phyloP scores from a whole-genome alignment of 768 basidiomycete species.

The Kwoniella bestiolae region DNA sequence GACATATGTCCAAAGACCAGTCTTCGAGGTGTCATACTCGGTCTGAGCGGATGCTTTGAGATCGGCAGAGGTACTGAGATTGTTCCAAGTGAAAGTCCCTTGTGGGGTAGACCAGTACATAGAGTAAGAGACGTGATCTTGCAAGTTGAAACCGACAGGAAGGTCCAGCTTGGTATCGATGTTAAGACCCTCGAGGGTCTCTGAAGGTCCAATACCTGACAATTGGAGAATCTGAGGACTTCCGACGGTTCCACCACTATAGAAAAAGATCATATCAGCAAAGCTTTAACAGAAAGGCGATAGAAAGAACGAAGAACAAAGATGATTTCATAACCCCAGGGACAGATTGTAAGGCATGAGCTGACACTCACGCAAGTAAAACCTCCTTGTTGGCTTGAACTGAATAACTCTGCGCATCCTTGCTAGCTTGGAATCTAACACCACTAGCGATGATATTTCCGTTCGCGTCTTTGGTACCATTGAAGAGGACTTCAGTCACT shows the following conservation, averaged over 20 bases:
- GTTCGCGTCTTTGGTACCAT: slow-evolving; percentile 45
- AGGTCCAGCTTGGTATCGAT: slow-evolving; percentile 69
- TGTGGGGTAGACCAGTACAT: slow-evolving; percentile 51
- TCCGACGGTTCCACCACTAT: slow-evolving; percentile 60
- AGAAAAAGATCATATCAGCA: slow-evolving; percentile 23
- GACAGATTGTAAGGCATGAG: too few species aligned
- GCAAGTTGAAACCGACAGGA: slow-evolving; percentile 74
- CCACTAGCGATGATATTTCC: slow-evolving; percentile 60
- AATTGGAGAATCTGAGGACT: slow-evolving; percentile 66
- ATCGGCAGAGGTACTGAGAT: slow-evolving; percentile 26
- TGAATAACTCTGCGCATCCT: slow-evolving; percentile 56
- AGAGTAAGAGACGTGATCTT: slow-evolving; percentile 64
- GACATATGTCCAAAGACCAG: slow-evolving; percentile 52
- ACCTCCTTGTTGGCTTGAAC: slow-evolving; percentile 69
- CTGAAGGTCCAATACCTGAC: slow-evolving; percentile 74
- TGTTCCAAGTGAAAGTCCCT: slow-evolving; percentile 46
- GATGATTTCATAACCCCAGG: too few species aligned
- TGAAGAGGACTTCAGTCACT: slow-evolving; percentile 65
- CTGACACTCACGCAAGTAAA: slow-evolving; percentile 60
- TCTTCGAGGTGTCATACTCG: slow-evolving; percentile 30
- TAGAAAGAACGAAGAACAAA: too few species aligned
- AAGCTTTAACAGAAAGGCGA: too few species aligned
- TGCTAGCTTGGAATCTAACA: slow-evolving; percentile 62
- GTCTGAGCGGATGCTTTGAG: slow-evolving; percentile 33
- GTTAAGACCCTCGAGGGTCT: slow-evolving; percentile 62